phyloP scores from a whole-genome alignment of 2,329 filamentous ascomycete genomes.

The Magnaporthales sp. region DNA sequence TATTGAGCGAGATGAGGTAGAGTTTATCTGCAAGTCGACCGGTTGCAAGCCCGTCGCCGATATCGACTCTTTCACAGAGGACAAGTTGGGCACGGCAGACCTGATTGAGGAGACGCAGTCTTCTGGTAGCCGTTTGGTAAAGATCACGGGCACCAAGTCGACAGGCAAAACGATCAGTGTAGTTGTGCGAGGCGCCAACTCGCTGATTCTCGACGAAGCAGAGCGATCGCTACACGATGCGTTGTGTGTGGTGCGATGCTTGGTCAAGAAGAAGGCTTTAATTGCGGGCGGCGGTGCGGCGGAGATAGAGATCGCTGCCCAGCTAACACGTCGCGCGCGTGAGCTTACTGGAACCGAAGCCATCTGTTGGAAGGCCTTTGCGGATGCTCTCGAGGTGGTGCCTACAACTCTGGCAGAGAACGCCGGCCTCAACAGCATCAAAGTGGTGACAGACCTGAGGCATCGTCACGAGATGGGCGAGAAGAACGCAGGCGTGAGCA shows the following conservation, averaged over 20 bases:
- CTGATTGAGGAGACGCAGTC: constrained; percentile 86
- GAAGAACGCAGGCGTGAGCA: constrained; percentile 93
- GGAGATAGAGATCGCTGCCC: constrained; percentile 90
- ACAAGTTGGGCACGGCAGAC: constrained; percentile 92
- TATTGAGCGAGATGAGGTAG: constrained; percentile 95
- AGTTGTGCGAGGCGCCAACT: constrained; percentile 89
- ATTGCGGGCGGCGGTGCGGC: constrained; percentile 94
- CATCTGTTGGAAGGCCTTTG: constrained; percentile 99
- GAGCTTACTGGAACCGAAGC: constrained; percentile 84
- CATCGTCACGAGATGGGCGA: constrained; percentile 93
- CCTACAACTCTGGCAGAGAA: constrained; percentile 97
- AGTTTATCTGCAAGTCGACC: constrained; percentile 98
- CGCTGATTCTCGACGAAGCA: constrained; percentile 89
- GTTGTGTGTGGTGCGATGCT: constrained; percentile 90
- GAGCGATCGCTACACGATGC: constrained; percentile 96
- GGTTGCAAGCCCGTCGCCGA: constrained; percentile 99
- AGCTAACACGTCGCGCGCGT: constrained; percentile 73
- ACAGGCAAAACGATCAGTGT: constrained; percentile 87
- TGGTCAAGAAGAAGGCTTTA: constrained; percentile 99
- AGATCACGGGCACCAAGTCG: constrained; percentile 83
- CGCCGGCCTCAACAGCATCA: constrained; percentile 95
- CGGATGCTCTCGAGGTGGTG: constrained; percentile 93
- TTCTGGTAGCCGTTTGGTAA: constrained; percentile 84
- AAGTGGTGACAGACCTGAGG: constrained; percentile 91
- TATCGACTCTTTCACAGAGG: constrained; percentile 96